These are phyloP conservation scores for Anacardium occidentale DNA, from an alignment of 345 rosid genomes.

Conservation along the genomic window DNA sequence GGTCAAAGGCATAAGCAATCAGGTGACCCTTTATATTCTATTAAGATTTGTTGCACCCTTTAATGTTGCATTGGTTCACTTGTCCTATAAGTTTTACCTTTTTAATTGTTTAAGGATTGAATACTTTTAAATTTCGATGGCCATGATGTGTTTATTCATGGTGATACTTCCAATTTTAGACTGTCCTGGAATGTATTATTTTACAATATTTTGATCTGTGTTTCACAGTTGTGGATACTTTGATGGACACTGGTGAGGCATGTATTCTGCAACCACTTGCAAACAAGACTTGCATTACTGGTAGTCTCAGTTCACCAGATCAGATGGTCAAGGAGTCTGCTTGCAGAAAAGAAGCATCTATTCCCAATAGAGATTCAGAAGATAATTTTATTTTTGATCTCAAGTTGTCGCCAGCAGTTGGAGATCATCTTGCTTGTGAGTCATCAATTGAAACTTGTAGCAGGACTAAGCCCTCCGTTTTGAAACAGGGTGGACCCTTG, in stretches of 20 bases:
- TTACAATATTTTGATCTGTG: not conserved
- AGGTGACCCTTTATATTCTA: slow-evolving; percentile 16
- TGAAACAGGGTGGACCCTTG: slow-evolving; percentile 5
- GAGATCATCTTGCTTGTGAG: slow-evolving; percentile 4
- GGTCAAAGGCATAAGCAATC: slow-evolving; percentile 13
- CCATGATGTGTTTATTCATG: not conserved
- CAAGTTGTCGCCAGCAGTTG: slow-evolving; percentile 12
- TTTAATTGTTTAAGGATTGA: not conserved
- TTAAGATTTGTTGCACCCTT: not conserved
- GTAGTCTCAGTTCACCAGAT: not conserved
- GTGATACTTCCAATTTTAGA: not conserved
- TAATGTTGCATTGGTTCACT: not conserved
- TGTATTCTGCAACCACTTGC: not conserved
- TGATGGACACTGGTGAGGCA: slow-evolving; percentile 4
- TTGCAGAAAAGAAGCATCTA: slow-evolving; percentile 1
- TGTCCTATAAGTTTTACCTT: not conserved
- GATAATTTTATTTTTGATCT: slow-evolving; percentile 9
- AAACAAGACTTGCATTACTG: slow-evolving; percentile 1
- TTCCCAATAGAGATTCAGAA: slow-evolving; percentile 4
- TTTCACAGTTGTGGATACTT: slow-evolving; percentile 5
- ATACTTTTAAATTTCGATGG: not conserved
- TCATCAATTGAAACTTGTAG: slow-evolving; percentile 5
- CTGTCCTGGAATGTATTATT: not conserved
- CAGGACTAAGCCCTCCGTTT: slow-evolving; percentile 6
- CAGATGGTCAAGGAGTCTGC: slow-evolving; percentile 10